Conservation (phyloP, 2,329 filamentous ascomycete genomes). For the Nigrospora osmanthi region DNA sequence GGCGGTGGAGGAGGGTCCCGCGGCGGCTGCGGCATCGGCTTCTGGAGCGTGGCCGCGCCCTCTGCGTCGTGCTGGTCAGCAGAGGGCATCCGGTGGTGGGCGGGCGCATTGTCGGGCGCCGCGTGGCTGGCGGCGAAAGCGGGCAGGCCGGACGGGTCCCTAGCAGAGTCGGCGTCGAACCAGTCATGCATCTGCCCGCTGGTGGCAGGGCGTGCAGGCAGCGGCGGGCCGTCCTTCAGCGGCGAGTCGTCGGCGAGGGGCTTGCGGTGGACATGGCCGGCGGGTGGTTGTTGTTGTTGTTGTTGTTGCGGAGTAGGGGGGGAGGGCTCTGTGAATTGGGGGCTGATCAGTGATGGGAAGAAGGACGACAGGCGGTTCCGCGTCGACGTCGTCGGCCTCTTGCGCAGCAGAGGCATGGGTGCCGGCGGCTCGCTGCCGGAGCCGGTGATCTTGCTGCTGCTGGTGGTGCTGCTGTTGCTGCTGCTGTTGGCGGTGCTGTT, state of each 20-base stretch:
- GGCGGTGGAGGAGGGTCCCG: too few relatives aligned
- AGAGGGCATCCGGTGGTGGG: too few relatives aligned
- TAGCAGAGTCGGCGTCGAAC: not conserved
- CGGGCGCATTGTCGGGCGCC: too few relatives aligned
- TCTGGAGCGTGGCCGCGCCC: too few relatives aligned
- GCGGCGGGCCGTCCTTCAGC: constrained; percentile 9
- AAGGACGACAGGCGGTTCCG: constrained; percentile 20
- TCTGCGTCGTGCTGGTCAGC: too few relatives aligned
- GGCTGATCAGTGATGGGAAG: constrained; percentile 21
- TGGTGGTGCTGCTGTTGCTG: too few relatives aligned
- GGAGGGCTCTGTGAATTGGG: constrained; percentile 11
- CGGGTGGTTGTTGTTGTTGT: constrained; percentile 1
- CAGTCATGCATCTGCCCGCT: not conserved
- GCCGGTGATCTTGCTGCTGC: not conserved
- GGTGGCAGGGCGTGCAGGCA: constrained; percentile 3
- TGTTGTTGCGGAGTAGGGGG: too few relatives aligned
- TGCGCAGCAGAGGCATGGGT: constrained; percentile 5
- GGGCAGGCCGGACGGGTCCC: too few relatives aligned
- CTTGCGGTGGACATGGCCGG: constrained; percentile 14
- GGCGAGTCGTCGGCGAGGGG: constrained; percentile 13
- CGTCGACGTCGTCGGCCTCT: constrained; percentile 13
- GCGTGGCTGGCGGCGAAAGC: too few relatives aligned
- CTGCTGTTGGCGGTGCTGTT: too few relatives aligned
- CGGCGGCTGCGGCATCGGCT: too few relatives aligned
- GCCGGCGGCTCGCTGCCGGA: constrained; percentile 3